Percentiles rank a stretch among this genome's conserved stretches.
Evolutionary conservation across 2,329 filamentous ascomycete species (phyloP).

Genomic region (Penicillium oxalicum): DNA sequence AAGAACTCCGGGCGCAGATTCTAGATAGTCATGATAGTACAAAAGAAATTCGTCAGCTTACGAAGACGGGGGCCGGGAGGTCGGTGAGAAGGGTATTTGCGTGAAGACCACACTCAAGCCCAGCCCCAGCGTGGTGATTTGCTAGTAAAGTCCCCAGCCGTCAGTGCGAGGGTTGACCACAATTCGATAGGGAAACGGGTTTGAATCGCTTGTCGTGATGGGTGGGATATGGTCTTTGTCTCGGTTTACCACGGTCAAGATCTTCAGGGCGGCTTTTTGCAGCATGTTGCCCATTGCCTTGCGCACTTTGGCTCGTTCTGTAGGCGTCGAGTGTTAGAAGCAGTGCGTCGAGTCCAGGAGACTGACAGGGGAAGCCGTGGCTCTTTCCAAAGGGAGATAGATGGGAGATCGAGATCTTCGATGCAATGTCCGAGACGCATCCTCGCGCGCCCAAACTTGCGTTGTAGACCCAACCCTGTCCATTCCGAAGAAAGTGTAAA

Average conservation of each 20-base stretch:
- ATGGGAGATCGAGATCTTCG: too few relatives aligned
- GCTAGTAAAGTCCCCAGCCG: conserved; percentile 55
- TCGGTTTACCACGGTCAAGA: conserved; percentile 76
- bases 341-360: too few relatives aligned
- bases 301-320: conserved; percentile 81
- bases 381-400: too few relatives aligned
- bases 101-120: too few relatives aligned
- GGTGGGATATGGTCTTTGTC: conserved; percentile 96
- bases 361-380: too few relatives aligned
- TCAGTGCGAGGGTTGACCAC: conserved; percentile 76
- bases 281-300: conserved; percentile 87
- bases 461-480: too few relatives aligned
- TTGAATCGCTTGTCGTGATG: conserved; percentile 84
- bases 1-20: not conserved
- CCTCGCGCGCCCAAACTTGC: too few relatives aligned
- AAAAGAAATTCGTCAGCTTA: conserved; percentile 2
- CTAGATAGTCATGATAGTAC: not conserved
- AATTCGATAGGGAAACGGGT: conserved; percentile 94
- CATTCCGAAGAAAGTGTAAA: too few relatives aligned
- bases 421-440: too few relatives aligned
- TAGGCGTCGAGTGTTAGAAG: not conserved
- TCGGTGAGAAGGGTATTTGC: too few relatives aligned
- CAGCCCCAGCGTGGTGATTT: too few relatives aligned
- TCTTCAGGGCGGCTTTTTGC: conserved; percentile 80
- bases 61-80: too few relatives aligned